Percentiles rank a stretch among this genome's conserved stretches.
Evolutionary conservation across 1,284 basidiomycete genomes (phyloP).

Genomic region (Cutaneotrichosporon spelunceum): DNA sequence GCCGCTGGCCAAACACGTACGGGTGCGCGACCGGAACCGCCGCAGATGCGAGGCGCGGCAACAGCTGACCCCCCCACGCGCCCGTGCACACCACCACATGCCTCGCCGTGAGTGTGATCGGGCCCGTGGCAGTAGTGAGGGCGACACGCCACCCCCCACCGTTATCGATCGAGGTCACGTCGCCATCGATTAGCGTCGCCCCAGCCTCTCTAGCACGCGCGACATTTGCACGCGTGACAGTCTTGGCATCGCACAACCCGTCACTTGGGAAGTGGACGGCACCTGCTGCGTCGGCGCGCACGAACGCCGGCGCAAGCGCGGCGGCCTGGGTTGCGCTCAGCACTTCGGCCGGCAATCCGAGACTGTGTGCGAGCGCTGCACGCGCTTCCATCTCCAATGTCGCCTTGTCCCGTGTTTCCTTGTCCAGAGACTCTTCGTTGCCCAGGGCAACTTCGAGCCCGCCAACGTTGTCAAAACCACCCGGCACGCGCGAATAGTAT

Average conservation of each 20-base stretch:
- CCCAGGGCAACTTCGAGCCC: constrained; percentile 25
- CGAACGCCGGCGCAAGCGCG: constrained; percentile 21
- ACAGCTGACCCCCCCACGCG: constrained; percentile 34
- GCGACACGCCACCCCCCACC: not conserved
- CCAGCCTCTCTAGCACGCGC: too few relatives aligned
- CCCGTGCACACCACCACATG: constrained; percentile 32
- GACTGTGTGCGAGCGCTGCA: constrained; percentile 15
- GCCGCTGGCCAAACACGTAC: constrained; percentile 22
- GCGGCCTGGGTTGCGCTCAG: constrained; percentile 19
- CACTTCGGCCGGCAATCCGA: constrained; percentile 19
- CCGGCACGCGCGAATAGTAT: constrained; percentile 22
- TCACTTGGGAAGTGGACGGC: constrained; percentile 24
- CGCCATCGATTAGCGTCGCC: constrained; percentile 14
- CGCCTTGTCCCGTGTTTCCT: too few relatives aligned
- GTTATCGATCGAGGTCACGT: constrained; percentile 18
- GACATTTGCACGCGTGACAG: constrained; percentile 17
- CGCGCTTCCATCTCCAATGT: constrained; percentile 4
- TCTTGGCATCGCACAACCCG: constrained; percentile 27
- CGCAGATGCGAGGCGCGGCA: constrained; percentile 12
- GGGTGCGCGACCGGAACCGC: constrained; percentile 32
- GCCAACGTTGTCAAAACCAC: constrained; percentile 27
- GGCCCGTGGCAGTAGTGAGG: not conserved
- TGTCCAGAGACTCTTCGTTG: not conserved
- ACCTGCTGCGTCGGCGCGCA: constrained; percentile 12
- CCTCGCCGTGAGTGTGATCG: not conserved